Evolutionary conservation across 192 early-diverging fungal species (phyloP).

Genomic region (Gryganskiella cystojenkinii): DNA sequence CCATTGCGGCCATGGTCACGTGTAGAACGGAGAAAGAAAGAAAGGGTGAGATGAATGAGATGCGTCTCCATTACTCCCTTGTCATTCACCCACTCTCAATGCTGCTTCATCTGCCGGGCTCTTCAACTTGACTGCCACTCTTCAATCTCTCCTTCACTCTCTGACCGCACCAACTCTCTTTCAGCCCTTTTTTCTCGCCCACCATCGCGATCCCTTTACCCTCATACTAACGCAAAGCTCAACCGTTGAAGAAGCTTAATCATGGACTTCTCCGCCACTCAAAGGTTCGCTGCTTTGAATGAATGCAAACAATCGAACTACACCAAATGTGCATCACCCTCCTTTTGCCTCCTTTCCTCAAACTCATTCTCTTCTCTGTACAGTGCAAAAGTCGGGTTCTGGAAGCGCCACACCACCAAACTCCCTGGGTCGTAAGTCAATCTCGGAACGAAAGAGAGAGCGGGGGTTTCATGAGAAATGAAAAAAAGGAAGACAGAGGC

Average conservation of each 20-base stretch:
- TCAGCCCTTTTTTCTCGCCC: neutral
- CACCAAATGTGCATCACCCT: neutral
- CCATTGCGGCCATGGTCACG: no score
- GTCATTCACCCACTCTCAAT: no score
- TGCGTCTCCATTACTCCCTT: neutral
- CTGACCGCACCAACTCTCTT: no score
- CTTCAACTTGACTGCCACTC: neutral
- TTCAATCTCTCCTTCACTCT: neutral
- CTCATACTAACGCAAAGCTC: neutral
- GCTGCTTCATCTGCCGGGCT: neutral
- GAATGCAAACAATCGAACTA: neutral
- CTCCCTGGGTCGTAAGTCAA: constrained; percentile 42
- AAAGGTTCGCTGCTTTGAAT: constrained; percentile 31
- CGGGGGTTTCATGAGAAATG: no score
- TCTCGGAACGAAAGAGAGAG: neutral
- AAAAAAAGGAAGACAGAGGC: neutral
- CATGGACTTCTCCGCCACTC: constrained; percentile 47
- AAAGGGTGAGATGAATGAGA: no score
- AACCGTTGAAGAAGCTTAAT: neutral
- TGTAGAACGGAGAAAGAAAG: no score
- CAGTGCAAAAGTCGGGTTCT: constrained; percentile 35
- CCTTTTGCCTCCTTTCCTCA: no score
- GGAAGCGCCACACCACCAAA: constrained; percentile 45
- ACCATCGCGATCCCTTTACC: neutral
- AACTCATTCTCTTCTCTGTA: neutral